Conservation (phyloP, 2,329 filamentous ascomycete species). For the Cladosporium austrohemisphaericum region DNA sequence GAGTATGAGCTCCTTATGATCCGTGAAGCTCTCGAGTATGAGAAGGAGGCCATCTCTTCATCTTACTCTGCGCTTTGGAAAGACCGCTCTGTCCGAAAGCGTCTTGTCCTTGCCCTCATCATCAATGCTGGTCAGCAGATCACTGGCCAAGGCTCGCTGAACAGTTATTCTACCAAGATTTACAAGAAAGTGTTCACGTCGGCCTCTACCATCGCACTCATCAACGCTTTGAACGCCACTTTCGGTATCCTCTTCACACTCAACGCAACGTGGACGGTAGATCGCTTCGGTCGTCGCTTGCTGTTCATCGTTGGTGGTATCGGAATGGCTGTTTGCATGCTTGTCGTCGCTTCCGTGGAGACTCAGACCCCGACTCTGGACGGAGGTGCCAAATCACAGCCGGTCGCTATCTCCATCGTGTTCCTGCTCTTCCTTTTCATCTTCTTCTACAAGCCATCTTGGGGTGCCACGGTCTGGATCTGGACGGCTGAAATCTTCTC, state of each 20-base stretch:
- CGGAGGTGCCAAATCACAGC: constrained; percentile 52
- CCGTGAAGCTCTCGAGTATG: constrained; percentile 65
- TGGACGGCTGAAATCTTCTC: constrained; percentile 67
- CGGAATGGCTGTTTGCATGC: constrained; percentile 23
- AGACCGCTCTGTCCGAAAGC: constrained; percentile 64
- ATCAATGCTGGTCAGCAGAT: constrained; percentile 70
- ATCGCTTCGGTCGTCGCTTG: constrained; percentile 52
- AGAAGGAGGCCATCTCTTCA: constrained; percentile 63
- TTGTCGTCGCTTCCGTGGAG: constrained; percentile 58
- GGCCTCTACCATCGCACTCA: constrained; percentile 60
- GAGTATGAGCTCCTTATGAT: constrained; percentile 64
- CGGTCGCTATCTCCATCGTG: constrained; percentile 65
- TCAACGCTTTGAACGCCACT: constrained; percentile 71
- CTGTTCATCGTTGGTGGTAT: constrained; percentile 65
- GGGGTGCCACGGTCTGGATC: constrained; percentile 68
- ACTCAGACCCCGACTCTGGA: constrained; percentile 54
- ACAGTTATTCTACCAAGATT: constrained; percentile 69
- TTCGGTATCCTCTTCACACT: constrained; percentile 70
- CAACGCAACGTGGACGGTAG: constrained; percentile 28
- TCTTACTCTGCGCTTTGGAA: constrained; percentile 66
- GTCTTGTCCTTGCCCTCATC: constrained; percentile 61
- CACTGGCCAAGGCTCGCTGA: constrained; percentile 68
- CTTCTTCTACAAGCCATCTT: constrained; percentile 57
- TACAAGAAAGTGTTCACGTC: constrained; percentile 66
- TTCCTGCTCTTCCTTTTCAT: constrained; percentile 45